Evolutionary conservation across 2,329 filamentous ascomycete genomes (phyloP), one percentile per base, ranked within the genome.

Genomic region (Dactylellina haptotyla): DNA sequence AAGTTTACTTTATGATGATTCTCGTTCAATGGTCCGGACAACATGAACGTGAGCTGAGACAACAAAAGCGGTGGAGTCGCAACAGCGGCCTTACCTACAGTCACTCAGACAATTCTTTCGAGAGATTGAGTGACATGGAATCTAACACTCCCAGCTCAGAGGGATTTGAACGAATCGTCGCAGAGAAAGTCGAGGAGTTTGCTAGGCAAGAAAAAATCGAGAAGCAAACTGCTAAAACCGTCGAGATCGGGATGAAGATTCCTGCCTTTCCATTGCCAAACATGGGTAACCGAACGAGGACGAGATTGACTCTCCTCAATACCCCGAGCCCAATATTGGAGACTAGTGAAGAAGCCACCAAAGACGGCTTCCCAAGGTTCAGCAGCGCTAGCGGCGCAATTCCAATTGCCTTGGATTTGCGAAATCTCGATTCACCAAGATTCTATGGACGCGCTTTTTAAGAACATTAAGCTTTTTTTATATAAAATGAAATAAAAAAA

Each of bases 1-100:
- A 73, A 28, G 69, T 66, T 25, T 73, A 73, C 41, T 73, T 73
- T 41, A 73, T 73, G 69, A 56, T 66, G 69, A 18, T 73, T 16
- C 54, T 73, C 3, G 57, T 66, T 5, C 45, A 48, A 43, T 73
- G 69, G 69, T 39, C 69, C 8, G 18, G 61, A 4, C 61, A 73
- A 26, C 54, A 73, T 30, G 61, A 65, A 43, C 69, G 63, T 2
- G 54, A 57, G 14, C 61, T 73, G 4, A 45, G 51, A 20, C 69
- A 62, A 26, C 69, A 73, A 32, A 73, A 56, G 41, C 61, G 69
- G 1, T 73, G 61, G 61, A 73, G 69, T 32, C 61, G 61, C 3
- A 65, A 65, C 50, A 73, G 61, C 14, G 61, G 69, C 1, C 53
- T 66, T n/a, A 37, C 45, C 9, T 73, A 73, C 34, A 48, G 53